These are phyloP conservation scores for Microcera coccophila DNA, from an alignment of 2,329 filamentous ascomycete genomes.

Conservation along the genomic window DNA sequence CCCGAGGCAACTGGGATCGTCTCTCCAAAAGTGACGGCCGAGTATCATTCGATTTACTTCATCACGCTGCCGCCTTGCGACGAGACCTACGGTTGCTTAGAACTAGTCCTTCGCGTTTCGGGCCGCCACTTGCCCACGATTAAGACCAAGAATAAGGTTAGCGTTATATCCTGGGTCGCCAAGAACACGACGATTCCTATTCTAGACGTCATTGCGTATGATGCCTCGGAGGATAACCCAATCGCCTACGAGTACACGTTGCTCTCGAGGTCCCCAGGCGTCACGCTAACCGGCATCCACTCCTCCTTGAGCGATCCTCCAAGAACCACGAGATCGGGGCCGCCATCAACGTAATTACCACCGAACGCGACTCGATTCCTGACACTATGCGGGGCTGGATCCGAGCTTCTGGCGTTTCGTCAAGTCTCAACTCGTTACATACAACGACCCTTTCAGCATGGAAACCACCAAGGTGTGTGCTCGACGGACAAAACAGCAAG, in stretches of 20 bases:
- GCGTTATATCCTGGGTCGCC: slow-evolving; percentile 32
- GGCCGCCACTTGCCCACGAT: slow-evolving; percentile 33
- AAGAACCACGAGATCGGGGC: slow-evolving; percentile 37
- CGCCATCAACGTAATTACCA: slow-evolving; percentile 36
- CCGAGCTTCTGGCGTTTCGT: slow-evolving; percentile 27
- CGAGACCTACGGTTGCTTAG: neutral
- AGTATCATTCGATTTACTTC: slow-evolving; percentile 6
- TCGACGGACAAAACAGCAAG: slow-evolving; percentile 14
- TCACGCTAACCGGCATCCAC: slow-evolving; percentile 29
- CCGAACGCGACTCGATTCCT: slow-evolving; percentile 37
- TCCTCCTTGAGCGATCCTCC: slow-evolving; percentile 37
- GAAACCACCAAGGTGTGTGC: slow-evolving; percentile 10
- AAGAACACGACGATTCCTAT: slow-evolving; percentile 33
- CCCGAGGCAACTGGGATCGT: no score
- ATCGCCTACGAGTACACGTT: slow-evolving; percentile 33
- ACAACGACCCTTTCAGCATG: slow-evolving; percentile 26
- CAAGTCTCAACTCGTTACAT: slow-evolving; percentile 17
- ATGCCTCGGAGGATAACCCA: slow-evolving; percentile 25
- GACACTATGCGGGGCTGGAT: slow-evolving; percentile 35
- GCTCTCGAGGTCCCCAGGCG: slow-evolving; percentile 25
- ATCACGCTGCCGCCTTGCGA: slow-evolving; percentile 1
- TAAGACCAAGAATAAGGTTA: slow-evolving; percentile 37
- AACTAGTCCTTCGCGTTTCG: slow-evolving; percentile 33
- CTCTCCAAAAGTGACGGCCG: slow-evolving; percentile 4
- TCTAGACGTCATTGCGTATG: slow-evolving; percentile 28